A percentile compares a stretch with the other conserved stretches of the same genome.
Conservation (phyloP, 2,329 filamentous ascomycete species). For the Dendryphion nanum region DNA sequence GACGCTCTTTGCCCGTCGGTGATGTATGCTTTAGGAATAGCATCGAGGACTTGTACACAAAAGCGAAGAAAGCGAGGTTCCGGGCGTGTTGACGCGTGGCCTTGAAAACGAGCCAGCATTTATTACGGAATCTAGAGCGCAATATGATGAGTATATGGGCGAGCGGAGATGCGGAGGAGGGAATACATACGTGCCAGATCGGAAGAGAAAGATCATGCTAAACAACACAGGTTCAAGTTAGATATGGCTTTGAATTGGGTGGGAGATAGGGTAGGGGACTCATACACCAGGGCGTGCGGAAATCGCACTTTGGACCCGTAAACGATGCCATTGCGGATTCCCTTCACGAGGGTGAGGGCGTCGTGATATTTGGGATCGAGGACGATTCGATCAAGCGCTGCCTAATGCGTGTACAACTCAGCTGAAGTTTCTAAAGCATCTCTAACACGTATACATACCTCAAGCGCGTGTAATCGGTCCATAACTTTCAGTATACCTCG, state of each 20-base stretch:
- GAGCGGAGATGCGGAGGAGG: background rate
- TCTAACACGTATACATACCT: constrained; percentile 20
- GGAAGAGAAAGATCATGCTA: constrained; percentile 96
- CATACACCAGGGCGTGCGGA: constrained; percentile 87
- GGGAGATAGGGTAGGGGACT: background rate
- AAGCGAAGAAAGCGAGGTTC: constrained; percentile 88
- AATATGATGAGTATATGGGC: background rate
- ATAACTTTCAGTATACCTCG: no score
- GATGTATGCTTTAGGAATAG: constrained; percentile 64
- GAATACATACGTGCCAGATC: constrained; percentile 73
- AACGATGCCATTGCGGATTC: constrained; percentile 91
- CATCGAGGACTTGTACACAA: constrained; percentile 85
- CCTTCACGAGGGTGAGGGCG: constrained; percentile 82
- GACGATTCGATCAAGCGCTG: constrained; percentile 70
- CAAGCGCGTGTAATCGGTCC: constrained; percentile 34
- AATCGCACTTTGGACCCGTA: constrained; percentile 98
- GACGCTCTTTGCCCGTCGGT: constrained; percentile 57
- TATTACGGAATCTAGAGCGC: constrained; percentile 65
- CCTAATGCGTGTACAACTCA: constrained; percentile 45
- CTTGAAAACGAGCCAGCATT: constrained; percentile 72
- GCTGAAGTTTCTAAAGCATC: no score
- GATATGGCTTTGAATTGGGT: background rate
- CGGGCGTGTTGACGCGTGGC: constrained; percentile 87
- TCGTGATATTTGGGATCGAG: constrained; percentile 85
- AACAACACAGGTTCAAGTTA: background rate